Percentiles rank a stretch among this genome's conserved stretches.
Conservation (phyloP, 768 basidiomycete species). For the Porphyrellus cyaneotinctus region DNA sequence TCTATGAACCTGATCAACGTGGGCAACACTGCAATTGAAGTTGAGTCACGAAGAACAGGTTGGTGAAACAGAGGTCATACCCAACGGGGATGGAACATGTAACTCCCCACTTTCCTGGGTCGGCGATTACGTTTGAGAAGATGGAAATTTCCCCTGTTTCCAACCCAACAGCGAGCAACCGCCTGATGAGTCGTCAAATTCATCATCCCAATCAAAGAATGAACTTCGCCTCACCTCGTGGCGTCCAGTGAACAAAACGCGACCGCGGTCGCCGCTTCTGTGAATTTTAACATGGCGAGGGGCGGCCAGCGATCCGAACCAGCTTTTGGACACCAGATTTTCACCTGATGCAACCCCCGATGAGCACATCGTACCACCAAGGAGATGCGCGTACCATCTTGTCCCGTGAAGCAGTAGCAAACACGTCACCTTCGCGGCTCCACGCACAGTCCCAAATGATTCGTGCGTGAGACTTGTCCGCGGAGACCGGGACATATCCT, state of each 20-base stretch:
- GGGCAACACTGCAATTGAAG: slow-evolving; percentile 51
- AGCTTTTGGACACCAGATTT: slow-evolving; percentile 60
- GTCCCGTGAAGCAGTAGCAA: slow-evolving; percentile 93
- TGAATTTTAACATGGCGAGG: slow-evolving; percentile 58
- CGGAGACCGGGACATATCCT: slow-evolving; percentile 62
- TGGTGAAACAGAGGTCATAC: slow-evolving; percentile 39
- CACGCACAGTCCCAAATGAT: slow-evolving; percentile 97
- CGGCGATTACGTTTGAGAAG: slow-evolving; percentile 39
- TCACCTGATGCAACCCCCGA: slow-evolving; percentile 52
- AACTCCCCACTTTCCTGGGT: slow-evolving; percentile 43
- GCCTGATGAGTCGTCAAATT: slow-evolving; percentile 31
- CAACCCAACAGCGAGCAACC: slow-evolving; percentile 74
- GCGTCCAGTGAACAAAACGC: slow-evolving; percentile 47
- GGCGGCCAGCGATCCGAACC: slow-evolving; percentile 50
- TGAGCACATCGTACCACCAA: not conserved
- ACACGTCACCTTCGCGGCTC: slow-evolving; percentile 69
- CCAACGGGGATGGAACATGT: slow-evolving; percentile 43
- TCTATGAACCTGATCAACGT: slow-evolving; percentile 74
- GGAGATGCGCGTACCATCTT: slow-evolving; percentile 63
- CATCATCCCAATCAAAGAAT: not conserved
- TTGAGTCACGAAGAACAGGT: not conserved
- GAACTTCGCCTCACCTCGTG: slow-evolving; percentile 37
- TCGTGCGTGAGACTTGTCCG: slow-evolving; percentile 82
- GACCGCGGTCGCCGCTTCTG: slow-evolving; percentile 81
- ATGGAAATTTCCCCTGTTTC: slow-evolving; percentile 77